A percentile compares a stretch with the other conserved stretches of the same genome.
Conservation (phyloP, 371 early-diverging fungal species). For the Lichtheimia corymbifera region DNA sequence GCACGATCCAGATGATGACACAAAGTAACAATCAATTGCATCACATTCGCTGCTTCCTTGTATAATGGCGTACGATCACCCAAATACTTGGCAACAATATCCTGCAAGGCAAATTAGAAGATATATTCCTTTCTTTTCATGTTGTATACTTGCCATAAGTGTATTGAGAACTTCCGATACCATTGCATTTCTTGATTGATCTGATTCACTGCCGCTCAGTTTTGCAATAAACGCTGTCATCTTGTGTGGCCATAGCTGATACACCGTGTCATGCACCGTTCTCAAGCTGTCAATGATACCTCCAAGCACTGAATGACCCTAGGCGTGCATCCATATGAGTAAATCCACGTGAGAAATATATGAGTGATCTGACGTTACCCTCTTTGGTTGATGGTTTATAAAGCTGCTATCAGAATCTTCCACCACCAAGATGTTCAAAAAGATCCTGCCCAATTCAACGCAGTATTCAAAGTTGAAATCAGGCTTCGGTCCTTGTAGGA, state of each 20-base stretch:
- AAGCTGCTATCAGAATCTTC: slow-evolving; percentile 46
- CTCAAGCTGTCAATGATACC: slow-evolving; percentile 17
- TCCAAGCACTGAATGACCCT: slow-evolving; percentile 20
- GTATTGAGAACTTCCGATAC: slow-evolving; percentile 3
- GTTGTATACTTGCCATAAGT: slow-evolving; percentile 16
- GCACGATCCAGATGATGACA: slow-evolving; percentile 23
- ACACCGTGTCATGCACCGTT: slow-evolving; percentile 19
- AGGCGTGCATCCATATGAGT: neutral
- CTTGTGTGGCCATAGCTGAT: slow-evolving; percentile 32
- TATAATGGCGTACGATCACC: slow-evolving; percentile 38
- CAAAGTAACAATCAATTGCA: slow-evolving; percentile 32
- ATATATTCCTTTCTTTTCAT: too few relatives aligned
- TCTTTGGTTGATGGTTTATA: slow-evolving; percentile 32
- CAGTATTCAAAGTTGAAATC: slow-evolving; percentile 13
- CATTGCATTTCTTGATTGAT: slow-evolving; percentile 4
- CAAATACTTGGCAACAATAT: slow-evolving; percentile 28
- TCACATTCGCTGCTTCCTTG: slow-evolving; percentile 41
- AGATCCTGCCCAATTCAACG: slow-evolving; percentile 18
- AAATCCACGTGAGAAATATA: slow-evolving; percentile 7
- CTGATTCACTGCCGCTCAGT: neutral
- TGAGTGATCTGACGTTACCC: slow-evolving; percentile 5
- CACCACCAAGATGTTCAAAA: slow-evolving; percentile 23
- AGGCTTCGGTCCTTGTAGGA: neutral
- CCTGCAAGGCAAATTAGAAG: slow-evolving; percentile 10
- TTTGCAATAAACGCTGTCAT: neutral